These are phyloP conservation scores for Apiotrichum veenhuisii DNA, from an alignment of 1,284 basidiomycete species.

Conservation along the genomic window DNA sequence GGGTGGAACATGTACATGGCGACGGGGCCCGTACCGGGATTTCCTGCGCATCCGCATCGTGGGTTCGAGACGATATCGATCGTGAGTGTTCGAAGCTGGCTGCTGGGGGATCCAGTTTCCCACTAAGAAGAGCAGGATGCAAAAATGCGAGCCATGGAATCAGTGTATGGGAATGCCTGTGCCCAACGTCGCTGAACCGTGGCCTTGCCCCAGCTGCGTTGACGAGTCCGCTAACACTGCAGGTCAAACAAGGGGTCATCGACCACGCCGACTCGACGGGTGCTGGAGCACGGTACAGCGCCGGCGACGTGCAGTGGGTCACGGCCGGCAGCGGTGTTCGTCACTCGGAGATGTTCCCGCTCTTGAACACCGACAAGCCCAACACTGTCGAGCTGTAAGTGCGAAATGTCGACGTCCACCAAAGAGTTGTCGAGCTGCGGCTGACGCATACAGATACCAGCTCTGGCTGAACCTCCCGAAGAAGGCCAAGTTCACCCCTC, in stretches of 20 bases:
- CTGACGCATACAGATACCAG: constrained; percentile 7
- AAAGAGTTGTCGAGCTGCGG: neutral
- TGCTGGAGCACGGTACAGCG: constrained; percentile 14
- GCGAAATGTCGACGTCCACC: too few relatives aligned
- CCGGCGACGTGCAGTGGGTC: constrained; percentile 23
- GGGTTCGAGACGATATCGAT: constrained; percentile 15
- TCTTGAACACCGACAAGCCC: constrained; percentile 6
- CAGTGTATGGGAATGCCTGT: neutral
- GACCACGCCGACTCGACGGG: constrained; percentile 19
- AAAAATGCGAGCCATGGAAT: neutral
- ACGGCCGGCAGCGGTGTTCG: constrained; percentile 17
- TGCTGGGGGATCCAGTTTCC: too few relatives aligned
- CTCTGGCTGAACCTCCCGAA: constrained; percentile 20
- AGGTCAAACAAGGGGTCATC: constrained; percentile 2
- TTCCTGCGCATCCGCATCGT: constrained; percentile 18
- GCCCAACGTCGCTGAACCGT: too few relatives aligned
- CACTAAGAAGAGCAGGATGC: too few relatives aligned
- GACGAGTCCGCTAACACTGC: too few relatives aligned
- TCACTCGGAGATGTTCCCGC: constrained; percentile 20
- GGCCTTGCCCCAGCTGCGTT: too few relatives aligned
- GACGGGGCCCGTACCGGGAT: constrained; percentile 9
- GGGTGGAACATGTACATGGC: constrained; percentile 23
- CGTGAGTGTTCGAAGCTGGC: neutral
- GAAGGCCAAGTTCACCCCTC: constrained; percentile 8
- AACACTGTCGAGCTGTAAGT: constrained; percentile 14